Evolutionary conservation across 176 grass and related monocot genomes (phyloP).

Genomic region (Aegilops longissima): DNA sequence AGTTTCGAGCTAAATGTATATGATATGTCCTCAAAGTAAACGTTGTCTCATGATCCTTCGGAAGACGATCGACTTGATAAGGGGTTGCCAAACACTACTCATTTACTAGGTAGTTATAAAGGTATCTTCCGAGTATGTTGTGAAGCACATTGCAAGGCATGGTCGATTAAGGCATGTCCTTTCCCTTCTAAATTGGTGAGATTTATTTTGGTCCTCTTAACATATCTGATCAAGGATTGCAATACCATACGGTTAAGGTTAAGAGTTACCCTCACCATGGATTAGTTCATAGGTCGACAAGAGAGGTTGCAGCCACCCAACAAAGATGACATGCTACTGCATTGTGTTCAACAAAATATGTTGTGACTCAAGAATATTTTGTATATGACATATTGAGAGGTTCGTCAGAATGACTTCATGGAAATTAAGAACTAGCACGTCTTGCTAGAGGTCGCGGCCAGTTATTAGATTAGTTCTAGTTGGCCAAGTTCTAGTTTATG

Average conservation of each 20-base stretch:
- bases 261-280: neutral
- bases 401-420: neutral
- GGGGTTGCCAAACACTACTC: neutral
- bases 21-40: neutral
- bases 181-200: neutral
- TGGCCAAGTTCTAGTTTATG: too few species aligned
- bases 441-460: neutral
- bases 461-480: neutral
- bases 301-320: neutral
- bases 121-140: neutral
- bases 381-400: neutral
- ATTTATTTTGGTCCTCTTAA: neutral
- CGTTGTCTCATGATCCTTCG: neutral
- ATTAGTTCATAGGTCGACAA: neutral
- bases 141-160: neutral
- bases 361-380: neutral
- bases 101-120: neutral
- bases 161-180: neutral
- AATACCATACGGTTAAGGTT: neutral
- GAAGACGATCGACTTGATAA: neutral
- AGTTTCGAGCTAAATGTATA: neutral
- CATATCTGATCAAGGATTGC: neutral
- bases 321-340: neutral
- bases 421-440: neutral
- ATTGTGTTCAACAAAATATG: neutral